phyloP scores from a whole-genome alignment of 306 rosid genomes.

The Morella rubra region DNA sequence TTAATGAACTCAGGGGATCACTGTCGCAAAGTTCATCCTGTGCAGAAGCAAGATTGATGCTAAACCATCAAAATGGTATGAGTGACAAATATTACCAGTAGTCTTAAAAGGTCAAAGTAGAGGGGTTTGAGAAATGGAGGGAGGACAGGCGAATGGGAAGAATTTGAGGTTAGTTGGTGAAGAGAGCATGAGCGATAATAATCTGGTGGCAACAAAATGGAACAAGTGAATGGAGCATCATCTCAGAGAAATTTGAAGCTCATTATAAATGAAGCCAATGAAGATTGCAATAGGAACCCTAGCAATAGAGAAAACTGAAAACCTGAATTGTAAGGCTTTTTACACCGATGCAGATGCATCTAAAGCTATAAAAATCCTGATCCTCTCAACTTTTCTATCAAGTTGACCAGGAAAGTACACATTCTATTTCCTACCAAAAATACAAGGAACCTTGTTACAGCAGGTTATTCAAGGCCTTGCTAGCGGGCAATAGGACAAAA shows the following conservation, averaged over 20 bases:
- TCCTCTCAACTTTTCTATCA: constrained; percentile 14
- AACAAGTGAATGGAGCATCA: neutral
- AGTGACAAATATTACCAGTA: neutral
- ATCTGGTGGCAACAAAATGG: neutral
- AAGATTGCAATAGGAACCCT: neutral
- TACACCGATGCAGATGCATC: neutral
- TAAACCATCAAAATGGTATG: neutral
- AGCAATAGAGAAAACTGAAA: neutral
- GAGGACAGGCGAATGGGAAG: neutral
- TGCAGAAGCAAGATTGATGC: neutral
- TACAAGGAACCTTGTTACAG: constrained; percentile 8
- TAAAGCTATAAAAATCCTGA: neutral
- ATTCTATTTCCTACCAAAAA: constrained; percentile 13
- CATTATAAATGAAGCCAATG: neutral
- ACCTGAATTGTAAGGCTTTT: neutral
- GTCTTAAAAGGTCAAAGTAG: neutral
- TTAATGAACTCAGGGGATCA: too few relatives aligned
- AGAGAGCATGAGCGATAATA: neutral
- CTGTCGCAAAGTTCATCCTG: too few relatives aligned
- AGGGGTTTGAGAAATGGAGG: neutral
- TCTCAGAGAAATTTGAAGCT: neutral
- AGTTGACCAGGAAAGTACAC: constrained; percentile 8
- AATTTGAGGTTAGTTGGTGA: neutral
- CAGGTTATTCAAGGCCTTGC: neutral
- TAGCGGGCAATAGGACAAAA: neutral